phyloP scores from a whole-genome alignment of 805 yeast genomes.

The Candida tammaniensis region DNA sequence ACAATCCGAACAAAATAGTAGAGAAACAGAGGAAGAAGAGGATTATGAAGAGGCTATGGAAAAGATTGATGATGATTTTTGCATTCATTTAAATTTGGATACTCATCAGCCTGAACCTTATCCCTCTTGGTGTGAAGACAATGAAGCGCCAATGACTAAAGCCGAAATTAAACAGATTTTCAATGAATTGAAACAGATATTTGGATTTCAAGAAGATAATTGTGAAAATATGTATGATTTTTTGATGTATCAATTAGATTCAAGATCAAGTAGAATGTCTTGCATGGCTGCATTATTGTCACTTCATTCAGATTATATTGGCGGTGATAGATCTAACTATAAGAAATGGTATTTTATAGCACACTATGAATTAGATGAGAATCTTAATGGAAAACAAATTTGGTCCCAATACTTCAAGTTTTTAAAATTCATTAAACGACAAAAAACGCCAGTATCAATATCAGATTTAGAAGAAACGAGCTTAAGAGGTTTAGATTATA shows the following conservation, averaged over 20 bases:
- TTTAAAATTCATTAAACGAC: conserved; percentile 27
- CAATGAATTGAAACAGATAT: conserved; percentile 51
- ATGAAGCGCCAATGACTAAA: conserved; percentile 22
- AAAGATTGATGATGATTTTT: background rate
- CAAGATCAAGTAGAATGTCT: conserved; percentile 77
- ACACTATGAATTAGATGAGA: conserved; percentile 64
- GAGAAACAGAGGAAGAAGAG: too few species aligned
- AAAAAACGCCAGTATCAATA: conserved; percentile 28
- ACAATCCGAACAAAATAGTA: too few species aligned
- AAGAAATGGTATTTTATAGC: conserved; percentile 92
- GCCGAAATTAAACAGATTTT: conserved; percentile 63
- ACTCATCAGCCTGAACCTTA: conserved; percentile 5
- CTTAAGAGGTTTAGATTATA: conserved; percentile 24
- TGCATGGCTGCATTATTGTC: conserved; percentile 70
- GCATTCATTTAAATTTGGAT: conserved; percentile 5
- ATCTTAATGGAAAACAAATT: conserved; percentile 11
- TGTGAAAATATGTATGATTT: conserved; percentile 79
- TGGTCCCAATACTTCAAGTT: conserved; percentile 17
- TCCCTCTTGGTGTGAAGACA: conserved; percentile 25
- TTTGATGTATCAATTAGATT: conserved; percentile 76
- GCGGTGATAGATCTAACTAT: conserved; percentile 84
- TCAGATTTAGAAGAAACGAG: conserved; percentile 13
- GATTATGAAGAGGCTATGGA: conserved; percentile 5
- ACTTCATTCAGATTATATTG: conserved; percentile 87
- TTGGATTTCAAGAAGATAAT: conserved; percentile 85